Conservation (phyloP, 78 protist genomes). For the Mantamonas sphyraenae region DNA sequence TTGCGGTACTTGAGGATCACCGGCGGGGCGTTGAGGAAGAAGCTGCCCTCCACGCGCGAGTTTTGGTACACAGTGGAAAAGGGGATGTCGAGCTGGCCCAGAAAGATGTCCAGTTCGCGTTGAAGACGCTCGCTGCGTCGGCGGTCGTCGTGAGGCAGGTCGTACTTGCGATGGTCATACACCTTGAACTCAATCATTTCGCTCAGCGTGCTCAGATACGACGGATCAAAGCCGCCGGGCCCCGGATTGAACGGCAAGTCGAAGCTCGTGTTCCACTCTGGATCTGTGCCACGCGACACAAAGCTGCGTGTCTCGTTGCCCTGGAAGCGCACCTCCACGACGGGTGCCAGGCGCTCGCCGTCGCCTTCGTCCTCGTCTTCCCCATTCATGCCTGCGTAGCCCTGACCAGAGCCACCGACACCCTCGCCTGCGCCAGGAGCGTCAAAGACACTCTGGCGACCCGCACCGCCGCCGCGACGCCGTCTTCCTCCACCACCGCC, state of each 20-base stretch:
- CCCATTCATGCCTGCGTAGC: background rate
- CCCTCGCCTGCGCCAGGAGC: background rate
- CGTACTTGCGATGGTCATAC: background rate
- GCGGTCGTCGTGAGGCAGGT: constrained; percentile 1
- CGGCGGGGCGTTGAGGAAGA: background rate
- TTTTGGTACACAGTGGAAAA: constrained; percentile 5
- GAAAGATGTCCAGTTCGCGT: constrained; percentile 2
- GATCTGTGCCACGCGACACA: background rate
- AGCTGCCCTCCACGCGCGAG: background rate
- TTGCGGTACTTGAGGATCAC: constrained; percentile 1
- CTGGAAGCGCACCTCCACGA: constrained; percentile 5
- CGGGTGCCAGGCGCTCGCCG: constrained; percentile 2
- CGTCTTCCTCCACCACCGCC: background rate
- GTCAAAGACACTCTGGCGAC: background rate
- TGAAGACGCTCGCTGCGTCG: background rate
- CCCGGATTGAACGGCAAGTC: background rate
- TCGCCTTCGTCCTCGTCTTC: too few species aligned
- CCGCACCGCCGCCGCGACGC: background rate
- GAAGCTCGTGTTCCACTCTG: constrained; percentile 3
- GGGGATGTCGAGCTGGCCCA: constrained; percentile 1
- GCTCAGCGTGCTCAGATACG: background rate
- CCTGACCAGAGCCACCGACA: background rate
- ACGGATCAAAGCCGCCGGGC: background rate
- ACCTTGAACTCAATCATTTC: constrained; percentile 4
- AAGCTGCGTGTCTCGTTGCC: background rate